Evolutionary conservation across 2,329 filamentous ascomycete genomes (phyloP).

Genomic region (Diaporthe nobilis): DNA sequence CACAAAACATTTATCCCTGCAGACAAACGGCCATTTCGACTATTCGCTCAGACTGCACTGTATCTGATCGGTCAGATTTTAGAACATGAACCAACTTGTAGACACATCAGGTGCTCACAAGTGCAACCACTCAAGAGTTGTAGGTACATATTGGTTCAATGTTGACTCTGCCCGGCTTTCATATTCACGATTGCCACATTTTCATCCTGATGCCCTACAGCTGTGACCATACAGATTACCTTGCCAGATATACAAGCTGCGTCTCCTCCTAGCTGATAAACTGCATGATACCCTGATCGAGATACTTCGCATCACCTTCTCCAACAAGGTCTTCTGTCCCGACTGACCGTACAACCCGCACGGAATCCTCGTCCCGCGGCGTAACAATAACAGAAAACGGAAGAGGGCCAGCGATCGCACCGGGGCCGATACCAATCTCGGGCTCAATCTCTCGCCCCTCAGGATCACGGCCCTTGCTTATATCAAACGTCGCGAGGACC

Average conservation of each 20-base stretch:
- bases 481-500: slow-evolving; percentile 5
- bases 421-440: background rate
- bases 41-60: background rate
- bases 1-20: background rate
- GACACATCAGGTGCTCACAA: no score
- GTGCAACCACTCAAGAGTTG: no score
- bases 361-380: background rate
- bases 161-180: no score
- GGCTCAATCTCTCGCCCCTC: background rate
- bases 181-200: no score
- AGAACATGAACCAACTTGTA: no score
- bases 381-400: background rate
- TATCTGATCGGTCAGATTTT: no score
- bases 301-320: slow-evolving; percentile 1
- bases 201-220: background rate
- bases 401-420: background rate
- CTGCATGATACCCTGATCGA: background rate
- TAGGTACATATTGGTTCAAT: no score
- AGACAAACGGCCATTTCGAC: background rate
- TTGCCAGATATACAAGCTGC: background rate
- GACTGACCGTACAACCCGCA: background rate
- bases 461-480: background rate
- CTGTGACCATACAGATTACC: background rate
- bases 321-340: background rate
- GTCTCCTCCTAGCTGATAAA: background rate